Evolutionary conservation across 2,329 filamentous ascomycete species (phyloP).

Genomic region (Graphilbum fragrans): DNA sequence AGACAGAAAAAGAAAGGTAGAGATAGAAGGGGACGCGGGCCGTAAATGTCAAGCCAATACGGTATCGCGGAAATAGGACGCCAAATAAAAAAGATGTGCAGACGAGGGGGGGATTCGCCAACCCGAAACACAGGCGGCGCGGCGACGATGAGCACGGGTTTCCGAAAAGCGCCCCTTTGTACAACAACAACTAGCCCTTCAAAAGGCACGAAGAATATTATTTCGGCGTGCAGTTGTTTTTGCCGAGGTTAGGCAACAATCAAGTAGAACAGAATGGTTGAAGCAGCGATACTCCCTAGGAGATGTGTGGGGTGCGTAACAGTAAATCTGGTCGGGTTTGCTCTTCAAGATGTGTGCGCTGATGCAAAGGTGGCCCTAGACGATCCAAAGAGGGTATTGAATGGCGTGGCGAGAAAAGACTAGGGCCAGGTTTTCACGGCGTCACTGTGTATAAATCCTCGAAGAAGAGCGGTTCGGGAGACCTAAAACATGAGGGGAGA

Average conservation of each 20-base stretch:
- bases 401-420: too few species aligned
- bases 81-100: not conserved
- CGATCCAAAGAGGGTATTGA: not conserved
- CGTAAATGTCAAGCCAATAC: not conserved
- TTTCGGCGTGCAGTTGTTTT: too few species aligned
- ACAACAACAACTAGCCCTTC: conserved; percentile 7
- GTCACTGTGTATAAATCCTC: too few species aligned
- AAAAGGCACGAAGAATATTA: not conserved
- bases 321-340: too few species aligned
- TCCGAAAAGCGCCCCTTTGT: conserved; percentile 6
- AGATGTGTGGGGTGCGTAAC: too few species aligned
- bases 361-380: not conserved
- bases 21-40: not conserved
- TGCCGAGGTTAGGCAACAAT: too few species aligned
- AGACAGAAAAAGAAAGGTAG: not conserved
- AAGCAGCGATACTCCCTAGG: too few species aligned
- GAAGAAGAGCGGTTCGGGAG: not conserved
- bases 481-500: too few species aligned
- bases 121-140: conserved; percentile 11
- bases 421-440: too few species aligned
- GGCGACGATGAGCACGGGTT: conserved; percentile 6
- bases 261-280: too few species aligned
- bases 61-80: not conserved
- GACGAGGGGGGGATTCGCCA: conserved; percentile 6
- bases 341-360: not conserved